Evolutionary conservation across 2,329 filamentous ascomycete species (phyloP).

Genomic region (Shiraia sp.): DNA sequence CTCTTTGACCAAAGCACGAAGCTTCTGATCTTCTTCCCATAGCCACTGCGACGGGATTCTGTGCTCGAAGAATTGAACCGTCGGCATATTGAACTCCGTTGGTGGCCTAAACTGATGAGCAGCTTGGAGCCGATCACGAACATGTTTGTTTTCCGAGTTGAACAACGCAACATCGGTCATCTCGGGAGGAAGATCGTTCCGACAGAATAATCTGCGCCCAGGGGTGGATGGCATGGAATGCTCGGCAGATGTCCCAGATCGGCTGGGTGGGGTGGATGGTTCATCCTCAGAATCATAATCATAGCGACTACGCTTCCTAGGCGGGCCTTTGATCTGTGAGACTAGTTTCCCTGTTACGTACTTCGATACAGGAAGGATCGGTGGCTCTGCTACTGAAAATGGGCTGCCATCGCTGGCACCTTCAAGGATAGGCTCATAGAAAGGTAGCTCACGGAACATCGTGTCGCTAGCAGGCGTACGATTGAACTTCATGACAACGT

Average conservation of each 20-base stretch:
- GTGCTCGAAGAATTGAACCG: constrained; percentile 86
- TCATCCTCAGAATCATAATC: constrained; percentile 76
- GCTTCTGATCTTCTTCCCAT: constrained; percentile 83
- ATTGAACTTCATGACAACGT: constrained; percentile 78
- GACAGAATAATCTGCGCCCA: constrained; percentile 43
- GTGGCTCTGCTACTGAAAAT: constrained; percentile 44
- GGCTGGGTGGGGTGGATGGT: constrained; percentile 36
- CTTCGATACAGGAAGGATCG: constrained; percentile 83
- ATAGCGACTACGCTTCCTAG: constrained; percentile 79
- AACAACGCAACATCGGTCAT: constrained; percentile 84
- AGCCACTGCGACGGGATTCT: constrained; percentile 91
- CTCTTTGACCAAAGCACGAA: constrained; percentile 82
- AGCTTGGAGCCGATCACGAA: constrained; percentile 86
- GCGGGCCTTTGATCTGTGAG: constrained; percentile 66
- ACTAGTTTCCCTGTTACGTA: constrained; percentile 81
- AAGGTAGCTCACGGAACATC: constrained; percentile 77
- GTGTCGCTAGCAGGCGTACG: constrained; percentile 75
- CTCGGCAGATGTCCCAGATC: constrained; percentile 48
- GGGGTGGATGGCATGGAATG: constrained; percentile 48
- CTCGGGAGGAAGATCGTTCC: constrained; percentile 64
- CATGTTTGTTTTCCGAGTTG: constrained; percentile 82
- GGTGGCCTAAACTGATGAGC: constrained; percentile 93
- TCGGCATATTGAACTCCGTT: constrained; percentile 88
- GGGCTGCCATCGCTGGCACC: constrained; percentile 37
- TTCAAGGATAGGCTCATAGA: constrained; percentile 62